These are phyloP conservation scores for Epichloe coenophiala DNA, from an alignment of 2,329 filamentous ascomycete genomes.

Conservation along the genomic window DNA sequence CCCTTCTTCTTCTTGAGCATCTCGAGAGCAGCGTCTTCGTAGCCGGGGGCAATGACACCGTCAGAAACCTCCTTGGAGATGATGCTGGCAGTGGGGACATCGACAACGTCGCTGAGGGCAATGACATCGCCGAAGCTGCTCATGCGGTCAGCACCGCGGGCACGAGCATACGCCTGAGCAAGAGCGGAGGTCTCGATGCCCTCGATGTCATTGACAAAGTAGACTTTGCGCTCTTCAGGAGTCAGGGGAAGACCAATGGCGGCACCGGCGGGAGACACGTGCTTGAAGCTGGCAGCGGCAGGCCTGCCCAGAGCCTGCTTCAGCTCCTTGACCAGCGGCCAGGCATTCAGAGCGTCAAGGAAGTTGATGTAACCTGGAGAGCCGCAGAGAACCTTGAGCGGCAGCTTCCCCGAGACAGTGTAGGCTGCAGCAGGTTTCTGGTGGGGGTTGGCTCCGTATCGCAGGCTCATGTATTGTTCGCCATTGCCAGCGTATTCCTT, in stretches of 20 bases:
- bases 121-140: constrained; percentile 97
- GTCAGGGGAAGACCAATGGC: constrained; percentile 82
- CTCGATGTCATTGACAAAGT: constrained; percentile 92
- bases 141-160: constrained; percentile 93
- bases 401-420: constrained; percentile 55
- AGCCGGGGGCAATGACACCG: constrained; percentile 85
- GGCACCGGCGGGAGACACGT: constrained; percentile 91
- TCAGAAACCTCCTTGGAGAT: constrained; percentile 97
- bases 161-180: constrained; percentile 90
- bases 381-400: constrained; percentile 89
- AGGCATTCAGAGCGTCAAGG: constrained; percentile 89
- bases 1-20: constrained; percentile 97
- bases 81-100: constrained; percentile 89
- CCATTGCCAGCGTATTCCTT: constrained; percentile 88
- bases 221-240: constrained; percentile 86
- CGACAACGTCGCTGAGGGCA: constrained; percentile 80
- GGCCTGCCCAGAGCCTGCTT: constrained; percentile 77
- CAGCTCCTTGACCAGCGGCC: constrained; percentile 93
- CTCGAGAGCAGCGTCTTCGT: constrained; percentile 70
- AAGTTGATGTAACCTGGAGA: constrained; percentile 96
- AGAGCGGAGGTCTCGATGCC: constrained; percentile 76
- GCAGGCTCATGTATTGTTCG: constrained; percentile 67
- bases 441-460: constrained; percentile 95
- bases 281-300: constrained; percentile 96
- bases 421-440: constrained; percentile 92